A percentile compares a stretch with the other conserved stretches of the same genome.
Conservation (phyloP, 2,329 filamentous ascomycete genomes). For the Apiospora kogelbergensis region DNA sequence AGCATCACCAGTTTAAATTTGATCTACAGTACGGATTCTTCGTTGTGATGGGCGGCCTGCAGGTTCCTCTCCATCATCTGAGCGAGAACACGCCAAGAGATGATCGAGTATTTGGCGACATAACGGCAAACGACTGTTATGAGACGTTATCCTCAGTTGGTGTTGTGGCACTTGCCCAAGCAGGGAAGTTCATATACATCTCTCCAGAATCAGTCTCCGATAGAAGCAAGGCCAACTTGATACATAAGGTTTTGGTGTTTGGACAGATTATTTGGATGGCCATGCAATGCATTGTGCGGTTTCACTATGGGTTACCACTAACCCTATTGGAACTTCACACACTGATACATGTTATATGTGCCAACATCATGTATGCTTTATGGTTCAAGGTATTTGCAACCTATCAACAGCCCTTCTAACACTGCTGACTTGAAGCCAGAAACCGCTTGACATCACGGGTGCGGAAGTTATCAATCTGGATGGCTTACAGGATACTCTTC, state of each 20-base stretch:
- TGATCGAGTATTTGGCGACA: not conserved
- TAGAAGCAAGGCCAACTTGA: not conserved
- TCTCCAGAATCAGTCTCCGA: not conserved
- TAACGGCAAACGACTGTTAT: not conserved
- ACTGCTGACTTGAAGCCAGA: not conserved
- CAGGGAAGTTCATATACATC: not conserved
- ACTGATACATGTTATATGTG: not conserved
- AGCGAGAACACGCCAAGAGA: not conserved
- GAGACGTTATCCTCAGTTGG: not conserved
- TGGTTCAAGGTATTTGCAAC: not conserved
- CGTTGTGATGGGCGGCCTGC: not conserved
- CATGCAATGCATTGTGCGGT: not conserved
- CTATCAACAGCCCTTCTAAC: rapidly evolving
- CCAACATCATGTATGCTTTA: not conserved
- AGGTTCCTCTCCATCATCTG: not conserved
- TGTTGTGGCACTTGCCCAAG: not conserved
- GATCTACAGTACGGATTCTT: not conserved
- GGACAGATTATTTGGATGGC: not conserved
- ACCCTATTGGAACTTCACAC: not conserved
- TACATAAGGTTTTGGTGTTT: not conserved
- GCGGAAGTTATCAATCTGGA: not conserved
- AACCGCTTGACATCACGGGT: not conserved
- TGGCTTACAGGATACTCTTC: not conserved
- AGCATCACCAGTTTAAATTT: not conserved
- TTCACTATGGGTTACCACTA: not conserved